phyloP scores from a whole-genome alignment of 108 stramenopile species.

The Aurantiochytrium sp. region DNA sequence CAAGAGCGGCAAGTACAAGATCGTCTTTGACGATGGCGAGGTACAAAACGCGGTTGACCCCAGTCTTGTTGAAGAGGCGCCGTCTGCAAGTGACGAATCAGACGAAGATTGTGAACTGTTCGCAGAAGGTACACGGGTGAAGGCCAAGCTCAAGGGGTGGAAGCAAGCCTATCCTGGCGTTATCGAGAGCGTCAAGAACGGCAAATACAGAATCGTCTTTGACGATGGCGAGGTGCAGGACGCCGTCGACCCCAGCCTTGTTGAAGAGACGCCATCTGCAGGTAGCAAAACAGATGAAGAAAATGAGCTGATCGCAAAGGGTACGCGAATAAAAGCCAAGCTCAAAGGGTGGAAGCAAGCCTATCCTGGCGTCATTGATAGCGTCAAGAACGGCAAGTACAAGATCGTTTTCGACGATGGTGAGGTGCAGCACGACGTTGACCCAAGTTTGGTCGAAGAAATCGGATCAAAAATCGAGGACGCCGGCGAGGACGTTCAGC shows the following conservation, averaged over 20 bases:
- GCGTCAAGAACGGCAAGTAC: not conserved
- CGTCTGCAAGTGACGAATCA: not conserved
- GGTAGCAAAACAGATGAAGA: not conserved
- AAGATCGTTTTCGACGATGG: conserved; percentile 13
- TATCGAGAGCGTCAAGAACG: not conserved
- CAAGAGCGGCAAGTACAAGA: not conserved
- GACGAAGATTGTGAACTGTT: not conserved
- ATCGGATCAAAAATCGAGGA: not conserved
- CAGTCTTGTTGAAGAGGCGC: not conserved
- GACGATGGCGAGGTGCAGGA: not conserved
- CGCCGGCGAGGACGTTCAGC: not conserved
- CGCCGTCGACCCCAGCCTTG: not conserved
- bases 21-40: not conserved
- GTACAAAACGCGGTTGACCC: not conserved
- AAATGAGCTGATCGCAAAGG: not conserved
- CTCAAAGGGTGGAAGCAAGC: not conserved
- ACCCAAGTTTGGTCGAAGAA: not conserved
- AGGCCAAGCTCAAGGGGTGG: not conserved
- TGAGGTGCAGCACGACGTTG: not conserved
- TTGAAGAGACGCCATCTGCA: not conserved
- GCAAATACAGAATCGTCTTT: not conserved
- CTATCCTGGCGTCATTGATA: not conserved
- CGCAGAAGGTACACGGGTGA: not conserved
- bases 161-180: not conserved
- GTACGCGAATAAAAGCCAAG: not conserved